These are phyloP conservation scores for Fusarium sp. DNA, from an alignment of 2,329 filamentous ascomycete species.

Conservation along the genomic window DNA sequence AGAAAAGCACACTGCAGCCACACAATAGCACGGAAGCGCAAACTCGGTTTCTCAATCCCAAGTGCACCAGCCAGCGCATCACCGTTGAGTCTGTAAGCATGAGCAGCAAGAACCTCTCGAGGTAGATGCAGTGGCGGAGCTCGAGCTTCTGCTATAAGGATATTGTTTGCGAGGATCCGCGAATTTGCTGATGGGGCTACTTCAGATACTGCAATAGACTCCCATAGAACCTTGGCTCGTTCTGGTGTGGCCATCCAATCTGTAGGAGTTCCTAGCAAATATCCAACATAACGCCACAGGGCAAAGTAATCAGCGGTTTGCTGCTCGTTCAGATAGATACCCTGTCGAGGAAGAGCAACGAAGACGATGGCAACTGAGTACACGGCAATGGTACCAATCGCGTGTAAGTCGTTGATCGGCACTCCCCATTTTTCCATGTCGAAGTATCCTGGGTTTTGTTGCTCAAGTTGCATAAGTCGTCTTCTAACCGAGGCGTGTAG, in stretches of 20 bases:
- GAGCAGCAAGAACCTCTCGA: slow-evolving; percentile 74
- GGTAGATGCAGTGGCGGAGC: slow-evolving; percentile 75
- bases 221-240: slow-evolving; percentile 72
- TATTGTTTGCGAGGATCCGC: slow-evolving; percentile 77
- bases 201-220: slow-evolving; percentile 74
- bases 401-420: slow-evolving; percentile 81
- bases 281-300: slow-evolving; percentile 79
- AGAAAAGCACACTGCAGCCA: slow-evolving; percentile 76
- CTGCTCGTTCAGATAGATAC: slow-evolving; percentile 70
- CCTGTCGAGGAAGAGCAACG: slow-evolving; percentile 77
- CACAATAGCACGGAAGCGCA: slow-evolving; percentile 71
- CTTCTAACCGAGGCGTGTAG: slow-evolving; percentile 74
- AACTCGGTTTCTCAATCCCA: slow-evolving; percentile 66
- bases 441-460: slow-evolving; percentile 69
- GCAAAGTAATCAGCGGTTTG: slow-evolving; percentile 79
- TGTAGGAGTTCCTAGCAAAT: slow-evolving; percentile 77
- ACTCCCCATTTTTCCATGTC: slow-evolving; percentile 68
- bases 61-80: slow-evolving; percentile 70
- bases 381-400: slow-evolving; percentile 75
- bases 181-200: slow-evolving; percentile 73
- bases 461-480: slow-evolving; percentile 69
- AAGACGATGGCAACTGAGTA: slow-evolving; percentile 78
- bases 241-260: slow-evolving; percentile 68
- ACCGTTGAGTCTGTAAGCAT: slow-evolving; percentile 78
- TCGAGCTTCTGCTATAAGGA: slow-evolving; percentile 75